A percentile compares a stretch with the other conserved stretches of the same genome.
Conservation (phyloP, 225 moss, liverwort and hornwort species). For the Pleurozium schreberi region DNA sequence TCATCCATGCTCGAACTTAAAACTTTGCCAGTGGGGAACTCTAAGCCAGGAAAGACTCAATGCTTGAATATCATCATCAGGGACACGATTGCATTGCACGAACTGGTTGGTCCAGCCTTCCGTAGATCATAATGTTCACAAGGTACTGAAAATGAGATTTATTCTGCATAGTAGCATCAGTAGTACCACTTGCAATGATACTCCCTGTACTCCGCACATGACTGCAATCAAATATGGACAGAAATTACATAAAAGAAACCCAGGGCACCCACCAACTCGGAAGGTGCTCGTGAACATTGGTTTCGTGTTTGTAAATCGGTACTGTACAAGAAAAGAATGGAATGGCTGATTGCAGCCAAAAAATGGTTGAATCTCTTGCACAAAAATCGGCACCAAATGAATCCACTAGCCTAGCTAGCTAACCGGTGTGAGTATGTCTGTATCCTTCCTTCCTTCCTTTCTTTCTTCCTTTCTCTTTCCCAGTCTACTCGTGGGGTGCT, state of each 20-base stretch:
- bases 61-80: too few species aligned
- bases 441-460: not conserved
- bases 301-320: not conserved
- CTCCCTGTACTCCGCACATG: not conserved
- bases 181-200: not conserved
- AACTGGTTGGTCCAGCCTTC: not conserved
- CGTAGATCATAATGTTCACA: not conserved
- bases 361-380: conserved; percentile 22
- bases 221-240: not conserved
- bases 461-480: too few species aligned
- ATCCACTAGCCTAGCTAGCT: not conserved
- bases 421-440: not conserved
- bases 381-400: not conserved
- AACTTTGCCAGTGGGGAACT: not conserved
- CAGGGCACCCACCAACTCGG: not conserved
- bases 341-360: conserved; percentile 27
- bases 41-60: not conserved
- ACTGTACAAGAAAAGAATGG: not conserved
- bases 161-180: not conserved
- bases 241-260: not conserved
- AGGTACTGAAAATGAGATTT: not conserved
- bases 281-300: not conserved
- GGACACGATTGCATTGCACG: not conserved
- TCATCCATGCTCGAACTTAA: not conserved
- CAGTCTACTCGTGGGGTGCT: not conserved